Conservation (phyloP, 257 asterid species). For the Nicotiana benthamiana region DNA sequence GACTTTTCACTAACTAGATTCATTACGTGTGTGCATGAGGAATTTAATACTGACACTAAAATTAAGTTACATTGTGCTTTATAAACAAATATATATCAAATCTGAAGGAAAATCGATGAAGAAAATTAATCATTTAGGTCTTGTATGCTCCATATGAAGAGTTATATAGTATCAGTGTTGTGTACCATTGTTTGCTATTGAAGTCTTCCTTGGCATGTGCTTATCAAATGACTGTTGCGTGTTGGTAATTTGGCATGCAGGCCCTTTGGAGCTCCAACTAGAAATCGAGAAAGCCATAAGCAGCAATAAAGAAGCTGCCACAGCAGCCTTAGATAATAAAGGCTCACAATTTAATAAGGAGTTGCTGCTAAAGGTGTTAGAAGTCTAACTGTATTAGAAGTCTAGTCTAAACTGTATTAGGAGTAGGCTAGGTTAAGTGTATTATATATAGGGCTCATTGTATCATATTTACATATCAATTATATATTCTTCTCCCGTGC, state of each 20-base stretch:
- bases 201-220: neutral
- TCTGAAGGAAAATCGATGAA: neutral
- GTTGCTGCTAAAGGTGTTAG: no score
- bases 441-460: no score
- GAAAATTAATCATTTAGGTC: slow-evolving; percentile 3
- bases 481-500: no score
- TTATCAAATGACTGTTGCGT: neutral
- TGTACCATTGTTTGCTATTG: neutral
- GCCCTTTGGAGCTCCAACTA: slow-evolving; percentile 79
- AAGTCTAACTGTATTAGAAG: no score
- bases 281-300: slow-evolving; percentile 75
- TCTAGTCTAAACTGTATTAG: no score
- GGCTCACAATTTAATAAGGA: slow-evolving; percentile 78
- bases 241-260: slow-evolving; percentile 33
- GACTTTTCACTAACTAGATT: neutral
- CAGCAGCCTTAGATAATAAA: slow-evolving; percentile 77
- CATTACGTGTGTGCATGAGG: neutral
- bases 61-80: neutral
- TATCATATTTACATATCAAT: no score
- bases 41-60: neutral
- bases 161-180: neutral
- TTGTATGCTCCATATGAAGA: neutral
- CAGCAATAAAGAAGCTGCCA: slow-evolving; percentile 68
- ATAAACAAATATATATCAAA: neutral
- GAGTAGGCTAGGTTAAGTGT: no score